phyloP scores from a whole-genome alignment of 2,329 filamentous ascomycete genomes.

The Exserohilum turcica region DNA sequence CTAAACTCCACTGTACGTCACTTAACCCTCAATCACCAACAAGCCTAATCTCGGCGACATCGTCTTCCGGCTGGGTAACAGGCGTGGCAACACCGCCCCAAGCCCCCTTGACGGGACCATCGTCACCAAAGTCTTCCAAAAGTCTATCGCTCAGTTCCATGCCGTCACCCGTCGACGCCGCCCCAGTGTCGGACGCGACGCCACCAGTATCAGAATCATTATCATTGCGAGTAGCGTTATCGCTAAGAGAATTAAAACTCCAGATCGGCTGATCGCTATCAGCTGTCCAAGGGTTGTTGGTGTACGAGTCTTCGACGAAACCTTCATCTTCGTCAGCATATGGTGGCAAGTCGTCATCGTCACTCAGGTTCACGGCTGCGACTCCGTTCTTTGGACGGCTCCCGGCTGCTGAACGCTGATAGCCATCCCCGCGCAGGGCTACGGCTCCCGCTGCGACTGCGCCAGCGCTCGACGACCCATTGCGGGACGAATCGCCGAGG shows the following conservation, averaged over 20 bases:
- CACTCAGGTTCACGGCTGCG: slow-evolving; percentile 41
- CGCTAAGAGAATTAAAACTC: slow-evolving; percentile 25
- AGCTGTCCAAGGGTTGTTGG: slow-evolving; percentile 7
- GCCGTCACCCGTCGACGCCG: slow-evolving; percentile 6
- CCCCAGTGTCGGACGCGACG: slow-evolving; percentile 7
- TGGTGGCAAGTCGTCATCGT: slow-evolving; percentile 25
- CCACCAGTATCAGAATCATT: slow-evolving; percentile 12
- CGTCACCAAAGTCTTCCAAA: slow-evolving; percentile 12
- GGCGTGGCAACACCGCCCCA: slow-evolving; percentile 9
- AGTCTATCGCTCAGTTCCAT: slow-evolving; percentile 7
- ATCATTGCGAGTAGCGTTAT: slow-evolving; percentile 21
- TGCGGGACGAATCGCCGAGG: slow-evolving; percentile 85
- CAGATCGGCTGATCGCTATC: slow-evolving; percentile 23
- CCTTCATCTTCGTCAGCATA: slow-evolving; percentile 31
- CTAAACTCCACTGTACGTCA: slow-evolving; percentile 1
- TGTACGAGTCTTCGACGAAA: slow-evolving; percentile 12
- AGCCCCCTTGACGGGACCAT: slow-evolving; percentile 1
- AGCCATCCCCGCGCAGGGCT: slow-evolving; percentile 48
- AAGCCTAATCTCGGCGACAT: slow-evolving; percentile 13
- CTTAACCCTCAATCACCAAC: slow-evolving; percentile 1
- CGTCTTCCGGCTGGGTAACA: slow-evolving; percentile 9
- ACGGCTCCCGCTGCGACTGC: slow-evolving; percentile 70
- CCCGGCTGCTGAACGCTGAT: slow-evolving; percentile 38
- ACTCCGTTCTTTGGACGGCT: slow-evolving; percentile 42
- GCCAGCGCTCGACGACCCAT: slow-evolving; percentile 90